Evolutionary conservation across 176 grass and related monocot genomes (phyloP).

Genomic region (Pontederia crassipes): DNA sequence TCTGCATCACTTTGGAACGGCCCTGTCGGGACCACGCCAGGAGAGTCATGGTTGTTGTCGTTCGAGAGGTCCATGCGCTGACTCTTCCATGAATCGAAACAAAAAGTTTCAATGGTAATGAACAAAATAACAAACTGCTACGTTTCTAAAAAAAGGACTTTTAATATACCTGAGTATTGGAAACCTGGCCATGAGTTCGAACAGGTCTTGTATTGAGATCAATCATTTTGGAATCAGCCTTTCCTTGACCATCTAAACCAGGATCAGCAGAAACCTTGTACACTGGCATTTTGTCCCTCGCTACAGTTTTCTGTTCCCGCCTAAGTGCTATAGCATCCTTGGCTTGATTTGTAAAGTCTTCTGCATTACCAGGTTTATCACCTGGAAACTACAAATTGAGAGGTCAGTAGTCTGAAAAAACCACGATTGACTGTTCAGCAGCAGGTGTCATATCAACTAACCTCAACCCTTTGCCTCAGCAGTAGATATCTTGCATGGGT

Average conservation of each 20-base stretch:
- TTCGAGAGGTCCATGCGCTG: slow-evolving; percentile 37
- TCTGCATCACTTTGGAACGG: slow-evolving; percentile 27
- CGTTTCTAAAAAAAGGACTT: slow-evolving; percentile 1
- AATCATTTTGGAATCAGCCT: slow-evolving; percentile 85
- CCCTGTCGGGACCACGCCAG: slow-evolving; percentile 47
- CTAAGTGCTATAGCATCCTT: slow-evolving; percentile 37
- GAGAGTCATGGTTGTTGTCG: slow-evolving; percentile 48
- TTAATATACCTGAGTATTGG: slow-evolving; percentile 61
- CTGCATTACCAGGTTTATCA: slow-evolving; percentile 59
- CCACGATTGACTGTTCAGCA: background rate
- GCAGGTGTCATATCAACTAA: slow-evolving; percentile 16
- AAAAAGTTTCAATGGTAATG: background rate
- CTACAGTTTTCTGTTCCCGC: slow-evolving; percentile 34
- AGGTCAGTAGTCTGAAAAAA: slow-evolving; percentile 10
- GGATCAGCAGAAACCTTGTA: slow-evolving; percentile 33
- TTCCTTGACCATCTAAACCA: slow-evolving; percentile 35
- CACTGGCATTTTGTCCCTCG: slow-evolving; percentile 45
- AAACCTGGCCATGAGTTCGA: slow-evolving; percentile 54
- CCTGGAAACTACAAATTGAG: slow-evolving; percentile 66
- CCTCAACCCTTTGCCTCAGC: slow-evolving; percentile 88
- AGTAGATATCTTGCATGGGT: slow-evolving; percentile 88
- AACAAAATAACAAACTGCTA: slow-evolving; percentile 1
- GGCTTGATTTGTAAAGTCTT: slow-evolving; percentile 50
- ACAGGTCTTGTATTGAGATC: slow-evolving; percentile 77
- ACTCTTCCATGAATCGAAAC: slow-evolving; percentile 36